Base-by-base conservation (phyloP, 2,329 filamentous ascomycete species). In the Fusarium sp. region DNA sequence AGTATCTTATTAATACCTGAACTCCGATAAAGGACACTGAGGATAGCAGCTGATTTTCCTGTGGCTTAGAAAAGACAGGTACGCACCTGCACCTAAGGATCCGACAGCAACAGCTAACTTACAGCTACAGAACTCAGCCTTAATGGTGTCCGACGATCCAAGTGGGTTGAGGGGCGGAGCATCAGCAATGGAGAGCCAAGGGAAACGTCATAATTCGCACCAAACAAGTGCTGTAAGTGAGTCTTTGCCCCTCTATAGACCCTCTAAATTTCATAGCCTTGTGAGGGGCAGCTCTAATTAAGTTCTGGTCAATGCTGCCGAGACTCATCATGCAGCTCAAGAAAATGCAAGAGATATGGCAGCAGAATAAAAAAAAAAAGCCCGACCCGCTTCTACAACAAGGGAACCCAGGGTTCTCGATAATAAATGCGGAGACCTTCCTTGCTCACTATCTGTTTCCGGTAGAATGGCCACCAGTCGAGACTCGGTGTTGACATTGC, bases 121-220 rank as follows among this genome's bases (percentile, higher is more conserved):
- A 57, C 25, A n/a, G 25, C 49, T 52, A 27, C 49, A 41, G 24
- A 16, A 41, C 68, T 71, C 64, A 71, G 68, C 68, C 68, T 69
- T 51, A 46, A 49, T 53, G 52, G 68, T 65, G 67, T 37, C 34
- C 34, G 34, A 61, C 53, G 62, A 61, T 65, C 68, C 52, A 69
- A 65, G 68, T 71, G 68, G 68, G 60, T 30, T 46, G 40, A 49
- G 55, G 55, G 64, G 70, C 63, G 65, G 70, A 72, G 69, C 53
- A 70, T 32, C 42, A 57, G 52, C 49, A 52, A 57, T 41, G 32
- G 32, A 34, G 32, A 55, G 42, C 49, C 60, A 58, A 48, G 42
- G 61, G 45, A 52, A 57, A 70, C 69, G 69, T 72, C 69, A 71
- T 37, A 37, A 37, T 72, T 51, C 25, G 53, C 37, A 52, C 59